Evolutionary conservation across 768 basidiomycete genomes (phyloP), one percentile per base, ranked within the genome.

Genomic region (Cyclocybe aegerita): DNA sequence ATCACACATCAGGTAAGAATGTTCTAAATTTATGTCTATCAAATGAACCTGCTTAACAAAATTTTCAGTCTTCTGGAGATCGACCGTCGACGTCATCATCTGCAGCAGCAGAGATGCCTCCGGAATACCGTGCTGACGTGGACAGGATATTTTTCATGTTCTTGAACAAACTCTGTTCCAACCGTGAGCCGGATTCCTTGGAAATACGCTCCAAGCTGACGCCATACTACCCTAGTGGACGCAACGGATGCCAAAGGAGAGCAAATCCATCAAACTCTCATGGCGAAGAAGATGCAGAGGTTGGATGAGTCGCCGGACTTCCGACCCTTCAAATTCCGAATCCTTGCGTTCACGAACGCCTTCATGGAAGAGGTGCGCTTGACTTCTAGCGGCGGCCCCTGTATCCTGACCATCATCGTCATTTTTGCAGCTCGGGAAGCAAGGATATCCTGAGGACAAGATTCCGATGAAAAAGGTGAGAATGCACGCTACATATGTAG

Each of bases 261-360:
- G 66, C 86, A 90, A 39, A 93, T 99, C 50, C 96, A 99, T 64
- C 96, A 99, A 70, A 93, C 93, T 33, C 78, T 98, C 60, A 99
- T 99, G 96, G 89, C 95, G 0, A 98, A 98, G 77, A 92, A 92
- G 77, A 98, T 99, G 96, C 90, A 93, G 60, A 86, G 93, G 46
- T 76, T 98, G 49, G 95, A 97, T 65, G 96, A 98, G 72, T 94
- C 92, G 34, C 85, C 87, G 38, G 96, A 98, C 69, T 99, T 96
- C 70, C 83, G 96, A 23, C 96, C 96, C 42, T 98, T 99, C 83
- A 98, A 98, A 70, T 99, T 99, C 73, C 85, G 96, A 51, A 99
- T 99, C 58, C 92, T 93, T 64, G 96, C 96, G 1, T 99, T 99
- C 70, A 98, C 95, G 5, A 90, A 93, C 61, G 90, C 89, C 3